phyloP scores from a whole-genome alignment of 257 asterid genomes.

The Capsicum pubescens region DNA sequence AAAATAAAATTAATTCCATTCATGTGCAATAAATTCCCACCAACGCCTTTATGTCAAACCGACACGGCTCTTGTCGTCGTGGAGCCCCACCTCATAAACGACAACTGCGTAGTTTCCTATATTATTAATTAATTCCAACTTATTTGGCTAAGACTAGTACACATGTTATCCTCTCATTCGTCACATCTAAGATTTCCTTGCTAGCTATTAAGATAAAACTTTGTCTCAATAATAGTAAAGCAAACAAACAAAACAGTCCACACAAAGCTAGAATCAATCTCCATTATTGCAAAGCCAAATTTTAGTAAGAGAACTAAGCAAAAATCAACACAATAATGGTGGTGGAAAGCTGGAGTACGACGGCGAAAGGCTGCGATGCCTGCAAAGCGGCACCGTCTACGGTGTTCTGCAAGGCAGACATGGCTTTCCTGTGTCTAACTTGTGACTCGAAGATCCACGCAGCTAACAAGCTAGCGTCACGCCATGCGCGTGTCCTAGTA shows the following conservation, averaged over 20 bases:
- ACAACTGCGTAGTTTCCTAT: slow-evolving; percentile 24
- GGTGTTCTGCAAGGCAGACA: slow-evolving; percentile 77
- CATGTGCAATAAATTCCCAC: no score
- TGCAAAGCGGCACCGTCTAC: slow-evolving; percentile 64
- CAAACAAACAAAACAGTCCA: background rate
- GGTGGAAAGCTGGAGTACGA: slow-evolving; percentile 60
- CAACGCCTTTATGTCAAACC: no score
- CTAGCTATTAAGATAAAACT: slow-evolving; percentile 36
- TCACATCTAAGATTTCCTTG: slow-evolving; percentile 36
- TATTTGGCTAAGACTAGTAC: slow-evolving; percentile 51
- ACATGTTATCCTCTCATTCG: slow-evolving; percentile 48
- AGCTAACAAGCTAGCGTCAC: slow-evolving; percentile 76
- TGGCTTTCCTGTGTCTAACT: slow-evolving; percentile 70
- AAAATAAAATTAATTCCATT: no score
- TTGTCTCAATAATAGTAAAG: slow-evolving; percentile 8
- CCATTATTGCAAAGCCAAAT: slow-evolving; percentile 28
- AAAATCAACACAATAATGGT: slow-evolving; percentile 42
- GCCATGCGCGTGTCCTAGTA: slow-evolving; percentile 77
- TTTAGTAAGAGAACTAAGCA: background rate
- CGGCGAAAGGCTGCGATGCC: slow-evolving; percentile 73
- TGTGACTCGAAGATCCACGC: slow-evolving; percentile 81
- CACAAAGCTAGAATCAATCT: background rate
- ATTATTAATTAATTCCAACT: slow-evolving; percentile 21
- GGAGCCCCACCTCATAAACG: no score
- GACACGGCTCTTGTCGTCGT: no score